These are phyloP conservation scores for Porpolomopsis calyptriformis DNA, from an alignment of 768 basidiomycete species.

Conservation along the genomic window DNA sequence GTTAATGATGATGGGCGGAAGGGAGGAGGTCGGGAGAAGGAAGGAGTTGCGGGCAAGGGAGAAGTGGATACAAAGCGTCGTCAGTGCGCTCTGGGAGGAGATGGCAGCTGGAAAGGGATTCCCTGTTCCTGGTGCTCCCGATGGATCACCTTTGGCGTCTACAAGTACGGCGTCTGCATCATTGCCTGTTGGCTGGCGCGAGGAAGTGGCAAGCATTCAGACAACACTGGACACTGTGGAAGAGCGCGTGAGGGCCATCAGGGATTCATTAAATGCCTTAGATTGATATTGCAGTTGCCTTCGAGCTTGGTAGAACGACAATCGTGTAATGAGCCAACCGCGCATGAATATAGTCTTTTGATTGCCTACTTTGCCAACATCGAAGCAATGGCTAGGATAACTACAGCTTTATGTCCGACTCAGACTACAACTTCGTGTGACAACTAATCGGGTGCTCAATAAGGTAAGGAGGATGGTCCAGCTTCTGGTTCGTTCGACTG, in stretches of 20 bases:
- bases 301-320: too few species aligned
- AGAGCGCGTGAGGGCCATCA: conserved; percentile 39
- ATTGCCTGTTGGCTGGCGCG: conserved; percentile 17
- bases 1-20: conserved; percentile 31
- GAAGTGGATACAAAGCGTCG: conserved; percentile 63
- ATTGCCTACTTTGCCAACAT: too few species aligned
- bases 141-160: conserved; percentile 4
- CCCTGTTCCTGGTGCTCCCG: conserved; percentile 7
- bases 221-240: conserved; percentile 48
- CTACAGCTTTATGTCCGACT: too few species aligned
- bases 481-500: too few species aligned
- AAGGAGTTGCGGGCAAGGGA: conserved; percentile 58
- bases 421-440: too few species aligned
- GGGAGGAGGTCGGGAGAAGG: conserved; percentile 32
- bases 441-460: too few species aligned
- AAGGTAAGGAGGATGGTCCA: too few species aligned
- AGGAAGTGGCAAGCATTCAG: conserved; percentile 39
- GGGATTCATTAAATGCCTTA: conserved; percentile 22
- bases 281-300: too few species aligned
- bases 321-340: too few species aligned
- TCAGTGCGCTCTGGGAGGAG: conserved; percentile 66
- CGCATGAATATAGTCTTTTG: too few species aligned
- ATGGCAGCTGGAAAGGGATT: conserved; percentile 35
- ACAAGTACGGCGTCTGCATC: conserved; percentile 4
- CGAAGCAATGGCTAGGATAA: too few species aligned